Conservation (phyloP, 305 asterid genomes). For the Rubia peregrina region DNA sequence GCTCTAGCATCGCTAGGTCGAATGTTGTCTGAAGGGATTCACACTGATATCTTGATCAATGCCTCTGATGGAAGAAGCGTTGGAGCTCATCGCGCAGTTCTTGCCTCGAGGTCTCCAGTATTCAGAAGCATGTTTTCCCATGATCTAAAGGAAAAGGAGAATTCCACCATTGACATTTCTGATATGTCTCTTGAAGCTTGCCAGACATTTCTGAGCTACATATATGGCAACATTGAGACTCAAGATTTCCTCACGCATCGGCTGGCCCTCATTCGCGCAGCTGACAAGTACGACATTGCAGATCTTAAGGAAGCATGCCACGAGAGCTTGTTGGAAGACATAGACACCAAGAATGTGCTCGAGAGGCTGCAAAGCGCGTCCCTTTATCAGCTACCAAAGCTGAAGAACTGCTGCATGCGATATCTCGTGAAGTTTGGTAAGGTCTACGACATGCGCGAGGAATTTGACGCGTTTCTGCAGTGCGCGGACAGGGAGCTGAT, state of each 20-base stretch:
- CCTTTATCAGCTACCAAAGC: constrained; percentile 56
- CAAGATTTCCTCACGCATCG: constrained; percentile 61
- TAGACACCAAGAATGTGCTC: constrained; percentile 64
- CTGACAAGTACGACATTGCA: constrained; percentile 70
- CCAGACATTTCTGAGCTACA: constrained; percentile 64
- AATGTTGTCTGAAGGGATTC: constrained; percentile 78
- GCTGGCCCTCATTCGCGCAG: constrained; percentile 73
- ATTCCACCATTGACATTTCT: constrained; percentile 54
- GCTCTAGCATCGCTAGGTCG: constrained; percentile 66
- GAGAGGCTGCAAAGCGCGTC: constrained; percentile 82
- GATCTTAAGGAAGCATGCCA: constrained; percentile 89
- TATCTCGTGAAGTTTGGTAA: constrained; percentile 90
- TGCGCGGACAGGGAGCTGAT: constrained; percentile 74
- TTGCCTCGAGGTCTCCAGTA: constrained; percentile 84
- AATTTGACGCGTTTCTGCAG: constrained; percentile 51
- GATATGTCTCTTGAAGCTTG: constrained; percentile 92
- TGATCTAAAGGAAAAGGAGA: constrained; percentile 74
- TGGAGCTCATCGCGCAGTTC: constrained; percentile 81
- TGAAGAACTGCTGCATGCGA: constrained; percentile 64
- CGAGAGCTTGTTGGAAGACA: constrained; percentile 75
- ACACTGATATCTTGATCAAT: constrained; percentile 68
- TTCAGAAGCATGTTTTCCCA: constrained; percentile 93
- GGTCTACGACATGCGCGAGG: constrained; percentile 70
- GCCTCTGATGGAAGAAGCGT: constrained; percentile 68
- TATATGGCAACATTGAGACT: constrained; percentile 54